Conservation (phyloP, 768 basidiomycete species). For the Lepiota venenata region DNA sequence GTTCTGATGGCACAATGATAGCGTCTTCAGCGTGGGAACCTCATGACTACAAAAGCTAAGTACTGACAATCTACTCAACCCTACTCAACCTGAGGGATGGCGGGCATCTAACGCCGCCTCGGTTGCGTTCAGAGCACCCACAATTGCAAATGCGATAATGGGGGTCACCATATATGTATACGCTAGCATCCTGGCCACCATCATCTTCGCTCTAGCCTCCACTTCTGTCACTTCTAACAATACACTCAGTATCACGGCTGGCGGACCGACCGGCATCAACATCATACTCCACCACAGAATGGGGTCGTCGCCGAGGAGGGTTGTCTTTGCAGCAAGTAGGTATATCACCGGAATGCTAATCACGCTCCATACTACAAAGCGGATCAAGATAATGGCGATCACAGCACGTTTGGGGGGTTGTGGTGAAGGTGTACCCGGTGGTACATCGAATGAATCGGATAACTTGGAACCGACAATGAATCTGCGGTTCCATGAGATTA, state of each 20-base stretch:
- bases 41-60: too few species aligned
- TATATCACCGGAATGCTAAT: constrained; percentile 11
- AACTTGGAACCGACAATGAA: constrained; percentile 12
- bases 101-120: neutral
- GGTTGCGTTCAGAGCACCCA: constrained; percentile 4
- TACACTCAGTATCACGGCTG: constrained; percentile 7
- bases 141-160: constrained; percentile 5
- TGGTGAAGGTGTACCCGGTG: neutral
- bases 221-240: constrained; percentile 1
- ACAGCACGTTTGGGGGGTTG: neutral
- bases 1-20: neutral
- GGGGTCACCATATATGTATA: constrained; percentile 10
- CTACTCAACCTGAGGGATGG: too few species aligned
- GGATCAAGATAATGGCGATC: constrained; percentile 1
- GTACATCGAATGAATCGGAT: constrained; percentile 7
- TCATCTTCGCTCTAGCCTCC: constrained; percentile 8
- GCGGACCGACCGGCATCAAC: constrained; percentile 13
- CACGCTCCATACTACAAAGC: constrained; percentile 7
- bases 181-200: constrained; percentile 10
- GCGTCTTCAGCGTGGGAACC: neutral
- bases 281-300: constrained; percentile 14
- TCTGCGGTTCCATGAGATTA: neutral
- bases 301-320: constrained; percentile 3
- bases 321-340: constrained; percentile 3
- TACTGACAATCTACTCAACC: too few species aligned